Evolutionary conservation across 192 early-diverging fungal genomes (phyloP).

Genomic region (Funneliformis mosseae): DNA sequence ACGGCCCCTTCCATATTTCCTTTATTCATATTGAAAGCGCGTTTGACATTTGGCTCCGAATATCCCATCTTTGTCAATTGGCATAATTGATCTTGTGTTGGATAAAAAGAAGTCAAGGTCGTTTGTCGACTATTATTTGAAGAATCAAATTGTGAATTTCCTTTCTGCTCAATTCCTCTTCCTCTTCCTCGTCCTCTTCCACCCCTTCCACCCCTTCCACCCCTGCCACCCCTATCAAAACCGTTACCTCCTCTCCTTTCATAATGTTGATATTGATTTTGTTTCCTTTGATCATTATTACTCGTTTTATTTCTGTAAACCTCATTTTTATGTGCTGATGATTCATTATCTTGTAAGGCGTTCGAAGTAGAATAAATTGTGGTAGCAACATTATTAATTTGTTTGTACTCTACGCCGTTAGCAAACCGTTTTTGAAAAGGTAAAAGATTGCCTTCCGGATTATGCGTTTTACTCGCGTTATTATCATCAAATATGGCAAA

Average conservation of each 20-base stretch:
- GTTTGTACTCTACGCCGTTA: neutral
- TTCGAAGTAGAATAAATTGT: neutral
- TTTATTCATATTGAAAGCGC: neutral
- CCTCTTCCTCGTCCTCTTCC: neutral
- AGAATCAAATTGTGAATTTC: neutral
- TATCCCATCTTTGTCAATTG: neutral
- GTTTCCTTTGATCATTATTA: neutral
- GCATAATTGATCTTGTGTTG: neutral
- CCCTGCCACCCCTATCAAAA: no score
- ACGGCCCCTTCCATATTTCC: neutral
- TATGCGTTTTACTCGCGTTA: neutral
- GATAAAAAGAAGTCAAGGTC: neutral
- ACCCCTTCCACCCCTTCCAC: no score
- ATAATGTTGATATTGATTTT: no score
- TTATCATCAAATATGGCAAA: conserved; percentile 24
- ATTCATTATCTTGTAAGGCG: neutral
- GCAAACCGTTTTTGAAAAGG: conserved; percentile 19
- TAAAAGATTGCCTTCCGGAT: conserved; percentile 6
- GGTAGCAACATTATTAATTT: neutral
- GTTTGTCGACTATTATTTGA: neutral
- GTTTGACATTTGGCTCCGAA: neutral
- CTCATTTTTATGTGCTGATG: neutral
- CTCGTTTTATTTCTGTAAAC: no score
- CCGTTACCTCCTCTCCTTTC: no score
- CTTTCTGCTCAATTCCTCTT: no score